phyloP scores from a whole-genome alignment of 306 rosid species.

The Mimosa pudica region DNA sequence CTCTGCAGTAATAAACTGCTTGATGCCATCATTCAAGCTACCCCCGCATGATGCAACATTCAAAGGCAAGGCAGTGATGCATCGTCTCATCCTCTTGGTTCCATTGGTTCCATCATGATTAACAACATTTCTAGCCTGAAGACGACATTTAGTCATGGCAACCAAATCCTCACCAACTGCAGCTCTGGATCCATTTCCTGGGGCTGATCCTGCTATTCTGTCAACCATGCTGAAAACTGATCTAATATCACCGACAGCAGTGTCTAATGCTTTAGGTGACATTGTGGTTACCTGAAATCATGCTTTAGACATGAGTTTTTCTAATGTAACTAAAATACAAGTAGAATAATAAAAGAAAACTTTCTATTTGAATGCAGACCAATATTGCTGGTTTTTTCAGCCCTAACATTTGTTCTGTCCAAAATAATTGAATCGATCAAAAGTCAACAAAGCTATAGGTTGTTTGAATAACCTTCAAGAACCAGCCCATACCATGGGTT shows the following conservation, averaged over 20 bases:
- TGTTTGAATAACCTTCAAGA: not conserved
- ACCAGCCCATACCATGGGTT: not conserved
- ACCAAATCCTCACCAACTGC: conserved; percentile 98
- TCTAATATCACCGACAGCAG: conserved; percentile 86
- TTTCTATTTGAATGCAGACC: not conserved
- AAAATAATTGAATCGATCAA: not conserved
- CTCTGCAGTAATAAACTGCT: conserved; percentile 63
- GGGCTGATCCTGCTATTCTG: conserved; percentile 98
- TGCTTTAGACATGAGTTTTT: conserved; percentile 26
- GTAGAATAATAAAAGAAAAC: conserved; percentile 23
- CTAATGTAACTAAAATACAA: conserved; percentile 19
- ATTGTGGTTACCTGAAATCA: conserved; percentile 80
- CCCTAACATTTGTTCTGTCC: not conserved
- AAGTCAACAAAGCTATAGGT: not conserved
- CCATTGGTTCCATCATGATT: conserved; percentile 85
- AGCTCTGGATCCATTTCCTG: conserved; percentile 98
- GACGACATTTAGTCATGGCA: conserved; percentile 96
- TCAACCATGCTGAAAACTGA: conserved; percentile 92
- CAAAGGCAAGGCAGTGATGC: conserved; percentile 85
- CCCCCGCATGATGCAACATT: conserved; percentile 83
- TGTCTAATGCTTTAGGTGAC: conserved; percentile 70
- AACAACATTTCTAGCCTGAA: conserved; percentile 81
- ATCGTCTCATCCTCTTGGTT: conserved; percentile 88
- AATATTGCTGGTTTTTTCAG: not conserved
- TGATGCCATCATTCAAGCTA: conserved; percentile 71